phyloP scores from a whole-genome alignment of 2,329 filamentous ascomycete genomes.

The Pseudocercospora eumusae region DNA sequence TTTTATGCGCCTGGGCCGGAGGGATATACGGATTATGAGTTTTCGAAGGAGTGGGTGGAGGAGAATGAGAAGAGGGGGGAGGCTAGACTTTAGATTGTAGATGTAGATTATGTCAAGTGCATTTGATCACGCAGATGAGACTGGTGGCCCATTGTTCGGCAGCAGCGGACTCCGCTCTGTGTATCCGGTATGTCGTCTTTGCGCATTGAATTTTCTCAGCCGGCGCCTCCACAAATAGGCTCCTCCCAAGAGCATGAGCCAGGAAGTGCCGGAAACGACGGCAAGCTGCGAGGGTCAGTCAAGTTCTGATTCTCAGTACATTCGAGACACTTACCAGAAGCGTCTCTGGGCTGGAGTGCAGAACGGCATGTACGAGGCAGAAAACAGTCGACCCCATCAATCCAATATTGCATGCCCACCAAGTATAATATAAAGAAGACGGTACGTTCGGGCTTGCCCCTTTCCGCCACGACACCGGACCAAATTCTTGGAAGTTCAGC shows the following conservation, averaged over 20 bases:
- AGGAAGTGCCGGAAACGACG: background rate
- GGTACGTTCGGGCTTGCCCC: background rate
- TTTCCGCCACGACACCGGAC: background rate
- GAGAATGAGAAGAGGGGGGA: constrained; percentile 14
- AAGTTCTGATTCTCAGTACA: no score
- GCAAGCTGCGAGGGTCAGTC: background rate
- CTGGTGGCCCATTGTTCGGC: background rate
- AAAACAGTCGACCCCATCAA: background rate
- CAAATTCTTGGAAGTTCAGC: background rate
- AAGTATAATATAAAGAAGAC: background rate
- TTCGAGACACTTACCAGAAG: background rate
- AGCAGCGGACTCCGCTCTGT: background rate
- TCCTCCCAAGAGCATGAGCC: background rate
- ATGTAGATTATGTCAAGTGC: background rate
- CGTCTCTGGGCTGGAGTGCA: background rate
- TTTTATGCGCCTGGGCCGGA: constrained; percentile 49
- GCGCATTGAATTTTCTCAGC: background rate
- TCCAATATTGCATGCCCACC: background rate
- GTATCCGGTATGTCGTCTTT: background rate
- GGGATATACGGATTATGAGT: constrained; percentile 49
- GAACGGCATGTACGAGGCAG: background rate
- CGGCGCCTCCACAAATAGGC: background rate
- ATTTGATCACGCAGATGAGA: background rate
- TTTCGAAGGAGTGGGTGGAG: constrained; percentile 39
- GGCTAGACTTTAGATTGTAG: constrained; percentile 11